phyloP scores from a whole-genome alignment of 139 green algal species.

The Nannochloris sp. region DNA sequence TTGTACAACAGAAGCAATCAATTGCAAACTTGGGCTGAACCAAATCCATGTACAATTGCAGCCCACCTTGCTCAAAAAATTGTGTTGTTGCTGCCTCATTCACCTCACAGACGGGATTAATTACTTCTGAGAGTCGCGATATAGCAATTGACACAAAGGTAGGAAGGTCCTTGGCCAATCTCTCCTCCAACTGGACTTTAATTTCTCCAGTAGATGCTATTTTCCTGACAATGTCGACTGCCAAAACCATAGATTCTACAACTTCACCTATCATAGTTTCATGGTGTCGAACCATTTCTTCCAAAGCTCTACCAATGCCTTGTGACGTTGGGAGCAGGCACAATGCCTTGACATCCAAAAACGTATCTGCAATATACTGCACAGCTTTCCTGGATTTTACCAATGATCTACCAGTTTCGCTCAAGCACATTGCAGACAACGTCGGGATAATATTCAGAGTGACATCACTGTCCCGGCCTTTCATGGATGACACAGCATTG shows the following conservation, averaged over 20 bases:
- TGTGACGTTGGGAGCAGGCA: too few species aligned
- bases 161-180: not conserved
- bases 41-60: not conserved
- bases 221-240: not conserved
- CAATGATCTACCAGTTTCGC: not conserved
- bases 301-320: not conserved
- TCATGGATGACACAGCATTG: not conserved
- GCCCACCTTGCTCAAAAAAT: not conserved
- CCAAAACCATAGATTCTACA: not conserved
- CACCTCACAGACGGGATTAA: not conserved
- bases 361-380: not conserved
- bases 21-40: not conserved
- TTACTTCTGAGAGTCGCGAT: not conserved
- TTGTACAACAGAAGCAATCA: not conserved
- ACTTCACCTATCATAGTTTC: not conserved
- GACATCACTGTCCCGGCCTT: not conserved
- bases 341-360: not conserved
- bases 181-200: not conserved
- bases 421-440: conserved; percentile 1
- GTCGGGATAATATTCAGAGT: not conserved
- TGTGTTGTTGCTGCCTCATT: not conserved
- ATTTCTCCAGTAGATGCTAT: not conserved
- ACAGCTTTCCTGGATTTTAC: not conserved
- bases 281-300: conserved; percentile 1
- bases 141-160: not conserved